phyloP scores from a whole-genome alignment of 192 early-diverging fungal species.

The Helicostylum pulchrum region DNA sequence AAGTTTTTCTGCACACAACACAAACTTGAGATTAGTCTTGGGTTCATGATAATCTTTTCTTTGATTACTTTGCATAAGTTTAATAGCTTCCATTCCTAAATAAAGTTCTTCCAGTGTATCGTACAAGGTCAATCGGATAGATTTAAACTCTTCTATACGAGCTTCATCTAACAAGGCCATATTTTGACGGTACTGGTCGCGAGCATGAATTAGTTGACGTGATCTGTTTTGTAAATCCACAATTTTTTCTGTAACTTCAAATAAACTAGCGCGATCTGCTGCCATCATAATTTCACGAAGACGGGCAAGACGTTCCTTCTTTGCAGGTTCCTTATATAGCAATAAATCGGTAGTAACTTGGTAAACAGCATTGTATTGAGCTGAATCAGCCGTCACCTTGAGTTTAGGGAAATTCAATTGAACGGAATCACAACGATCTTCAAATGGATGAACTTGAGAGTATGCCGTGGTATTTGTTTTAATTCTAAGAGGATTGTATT shows the following conservation, averaged over 20 bases:
- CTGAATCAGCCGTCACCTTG: constrained; percentile 66
- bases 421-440: constrained; percentile 63
- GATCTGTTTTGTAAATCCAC: constrained; percentile 59
- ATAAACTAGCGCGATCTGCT: constrained; percentile 72
- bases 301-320: constrained; percentile 66
- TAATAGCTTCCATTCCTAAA: constrained; percentile 68
- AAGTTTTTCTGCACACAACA: constrained; percentile 53
- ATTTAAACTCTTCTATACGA: constrained; percentile 28
- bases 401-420: constrained; percentile 74
- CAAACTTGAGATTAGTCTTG: constrained; percentile 54
- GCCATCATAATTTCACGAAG: constrained; percentile 76
- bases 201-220: constrained; percentile 38
- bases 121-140: constrained; percentile 23
- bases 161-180: constrained; percentile 17
- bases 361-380: constrained; percentile 69
- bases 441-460: constrained; percentile 38
- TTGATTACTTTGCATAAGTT: constrained; percentile 52
- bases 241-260: constrained; percentile 52
- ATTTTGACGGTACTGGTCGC: constrained; percentile 34
- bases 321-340: constrained; percentile 78
- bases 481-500: constrained; percentile 66
- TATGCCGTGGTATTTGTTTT: constrained; percentile 34
- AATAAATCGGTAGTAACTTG: constrained; percentile 77
- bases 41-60: constrained; percentile 55
- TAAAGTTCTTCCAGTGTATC: constrained; percentile 59